phyloP scores from a whole-genome alignment of 1,284 basidiomycete species.

The Rugosomyces carneus region DNA sequence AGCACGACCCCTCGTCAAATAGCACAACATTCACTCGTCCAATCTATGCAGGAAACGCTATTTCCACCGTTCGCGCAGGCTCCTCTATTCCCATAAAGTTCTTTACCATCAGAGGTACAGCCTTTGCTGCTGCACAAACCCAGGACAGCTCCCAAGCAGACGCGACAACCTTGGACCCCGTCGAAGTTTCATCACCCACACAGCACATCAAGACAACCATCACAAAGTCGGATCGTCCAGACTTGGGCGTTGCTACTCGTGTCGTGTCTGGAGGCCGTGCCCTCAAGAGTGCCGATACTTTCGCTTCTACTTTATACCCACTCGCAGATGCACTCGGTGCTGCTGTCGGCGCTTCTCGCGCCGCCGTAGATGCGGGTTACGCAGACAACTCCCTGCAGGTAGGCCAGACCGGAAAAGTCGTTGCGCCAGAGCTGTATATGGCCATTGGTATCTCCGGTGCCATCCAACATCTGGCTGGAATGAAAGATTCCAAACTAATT shows the following conservation, averaged over 20 bases:
- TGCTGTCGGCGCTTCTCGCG: constrained; percentile 94
- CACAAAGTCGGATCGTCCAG: constrained; percentile 90
- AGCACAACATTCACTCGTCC: constrained; percentile 52
- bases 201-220: constrained; percentile 82
- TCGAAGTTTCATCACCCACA: constrained; percentile 61
- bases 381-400: constrained; percentile 98
- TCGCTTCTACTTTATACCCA: constrained; percentile 84
- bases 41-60: constrained; percentile 98
- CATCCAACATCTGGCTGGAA: constrained; percentile 98
- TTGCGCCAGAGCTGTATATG: constrained; percentile 92
- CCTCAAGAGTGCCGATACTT: constrained; percentile 92
- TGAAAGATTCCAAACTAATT: constrained; percentile 99
- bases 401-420: constrained; percentile 97
- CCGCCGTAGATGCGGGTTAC: constrained; percentile 97
- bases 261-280: constrained; percentile 96
- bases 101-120: constrained; percentile 94
- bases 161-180: constrained; percentile 63
- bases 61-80: constrained; percentile 84
- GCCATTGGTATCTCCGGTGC: constrained; percentile 97
- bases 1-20: constrained; percentile 50
- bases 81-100: constrained; percentile 79
- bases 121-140: constrained; percentile 71
- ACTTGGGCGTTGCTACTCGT: constrained; percentile 81
- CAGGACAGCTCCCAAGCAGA: constrained; percentile 49
- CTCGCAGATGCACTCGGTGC: constrained; percentile 92